Base-by-base conservation (phyloP, 495 filamentous ascomycete genomes). In the Ramalina intermedia region DNA sequence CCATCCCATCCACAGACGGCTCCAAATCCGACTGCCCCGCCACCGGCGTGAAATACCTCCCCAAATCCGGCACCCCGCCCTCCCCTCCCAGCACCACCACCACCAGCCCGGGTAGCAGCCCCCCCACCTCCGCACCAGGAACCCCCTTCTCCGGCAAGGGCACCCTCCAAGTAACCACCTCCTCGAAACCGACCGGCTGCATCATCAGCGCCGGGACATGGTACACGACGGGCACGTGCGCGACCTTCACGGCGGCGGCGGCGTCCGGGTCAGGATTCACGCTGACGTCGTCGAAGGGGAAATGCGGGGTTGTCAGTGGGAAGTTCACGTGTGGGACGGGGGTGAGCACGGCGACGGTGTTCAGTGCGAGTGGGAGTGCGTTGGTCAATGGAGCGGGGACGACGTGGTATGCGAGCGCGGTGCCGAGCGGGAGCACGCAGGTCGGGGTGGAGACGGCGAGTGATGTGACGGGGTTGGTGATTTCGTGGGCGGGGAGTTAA, bases 201-300 rank as follows among this genome's bases (percentile, higher is more conserved):
- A 65, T 87, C 51, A 85, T 85, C 62, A 78, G 77, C 54, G 65
- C 61, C 8, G 83, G 83, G 11, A 75, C 70, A 3, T 87, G 83
- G 83, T 87, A 78, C 56, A 67, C 69, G 1, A 70, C 68, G 13
- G 82, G 83, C 0, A 82, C 81, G 1, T 85, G 82, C 58, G 83
- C 83, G 5, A 81, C 76, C 7, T 85, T 79, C 63, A 77, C 29
- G 5, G 29, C 29, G 5, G 29, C 29, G 5, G 29, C 29, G 2
- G 29, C 29, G 8, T 33, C 29, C 5, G 29, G 29, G 6, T 64
- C 66, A 24, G 69, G 68, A n/a, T 79, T 81, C 64, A 78, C 78
- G 6, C 61, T 81, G 1, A 73, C 65, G 37, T 72, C 73, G 4
- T 81, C 73, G 52, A 79, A 79, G 51, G 79, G 78, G 6, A 58